A percentile compares a stretch with the other conserved stretches of the same genome.
Evolutionary conservation across 2,329 filamentous ascomycete genomes (phyloP).

Genomic region (Fusarium abutilonis): DNA sequence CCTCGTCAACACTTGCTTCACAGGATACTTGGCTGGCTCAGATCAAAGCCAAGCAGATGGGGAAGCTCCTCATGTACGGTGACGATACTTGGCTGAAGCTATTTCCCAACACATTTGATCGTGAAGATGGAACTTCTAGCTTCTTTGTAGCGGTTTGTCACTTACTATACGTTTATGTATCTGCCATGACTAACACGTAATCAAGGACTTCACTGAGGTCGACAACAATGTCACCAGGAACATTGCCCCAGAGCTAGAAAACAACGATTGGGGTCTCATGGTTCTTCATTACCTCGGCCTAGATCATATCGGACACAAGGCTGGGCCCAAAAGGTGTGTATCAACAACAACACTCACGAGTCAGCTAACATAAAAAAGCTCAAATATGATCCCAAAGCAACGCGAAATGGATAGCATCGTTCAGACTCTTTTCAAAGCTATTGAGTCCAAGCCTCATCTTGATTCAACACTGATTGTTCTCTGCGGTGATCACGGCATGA

Average conservation of each 20-base stretch:
- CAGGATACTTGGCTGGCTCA: constrained; percentile 98
- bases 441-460: constrained; percentile 76
- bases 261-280: constrained; percentile 89
- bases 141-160: constrained; percentile 95
- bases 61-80: constrained; percentile 91
- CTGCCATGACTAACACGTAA: constrained; percentile 6
- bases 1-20: constrained; percentile 82
- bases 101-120: constrained; percentile 87
- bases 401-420: constrained; percentile 91
- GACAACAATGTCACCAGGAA: constrained; percentile 97
- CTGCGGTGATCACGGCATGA: constrained; percentile 98
- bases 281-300: constrained; percentile 95
- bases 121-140: constrained; percentile 91
- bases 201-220: constrained; percentile 94
- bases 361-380: constrained; percentile 58
- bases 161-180: not conserved
- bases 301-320: constrained; percentile 97
- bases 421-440: constrained; percentile 76
- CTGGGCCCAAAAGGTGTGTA: constrained; percentile 80
- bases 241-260: constrained; percentile 77
- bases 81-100: constrained; percentile 99
- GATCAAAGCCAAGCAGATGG: constrained; percentile 76
- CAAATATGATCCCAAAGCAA: constrained; percentile 93
- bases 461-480: constrained; percentile 83
- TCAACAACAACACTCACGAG: no score